Evolutionary conservation across 768 basidiomycete species (phyloP).

Genomic region (Hygrophorus pudorinus): DNA sequence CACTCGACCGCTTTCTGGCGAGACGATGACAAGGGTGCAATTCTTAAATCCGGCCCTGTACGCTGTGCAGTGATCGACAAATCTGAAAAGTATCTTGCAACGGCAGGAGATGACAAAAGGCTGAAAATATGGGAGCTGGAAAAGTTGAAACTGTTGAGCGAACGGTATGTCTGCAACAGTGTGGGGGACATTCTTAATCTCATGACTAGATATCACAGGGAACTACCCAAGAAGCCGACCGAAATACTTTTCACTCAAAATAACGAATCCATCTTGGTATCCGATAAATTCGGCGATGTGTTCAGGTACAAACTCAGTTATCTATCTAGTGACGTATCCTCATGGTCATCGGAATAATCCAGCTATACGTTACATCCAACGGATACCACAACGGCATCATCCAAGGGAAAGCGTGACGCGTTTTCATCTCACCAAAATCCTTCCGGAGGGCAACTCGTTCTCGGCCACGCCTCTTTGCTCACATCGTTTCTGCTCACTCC

Average conservation of each 20-base stretch:
- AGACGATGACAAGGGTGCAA: conserved; percentile 18
- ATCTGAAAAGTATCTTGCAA: conserved; percentile 40
- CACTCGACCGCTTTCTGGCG: conserved; percentile 30
- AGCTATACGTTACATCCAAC: conserved; percentile 54
- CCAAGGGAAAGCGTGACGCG: conserved; percentile 27
- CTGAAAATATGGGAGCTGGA: conserved; percentile 68
- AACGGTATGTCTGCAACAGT: conserved; percentile 37
- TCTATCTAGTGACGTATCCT: not conserved
- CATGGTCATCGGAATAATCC: conserved; percentile 1
- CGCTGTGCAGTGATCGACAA: conserved; percentile 46
- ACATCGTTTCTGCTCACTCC: conserved; percentile 59
- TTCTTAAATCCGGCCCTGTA: conserved; percentile 45
- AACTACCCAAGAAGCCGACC: conserved; percentile 79
- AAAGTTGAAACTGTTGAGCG: conserved; percentile 42
- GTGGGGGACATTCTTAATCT: conserved; percentile 1
- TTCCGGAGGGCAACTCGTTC: conserved; percentile 56
- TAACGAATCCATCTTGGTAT: conserved; percentile 59
- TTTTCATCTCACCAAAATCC: conserved; percentile 59
- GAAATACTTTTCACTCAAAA: conserved; percentile 51
- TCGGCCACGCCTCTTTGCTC: conserved; percentile 86
- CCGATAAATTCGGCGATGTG: conserved; percentile 94
- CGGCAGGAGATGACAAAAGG: conserved; percentile 70
- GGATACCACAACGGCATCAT: conserved; percentile 15
- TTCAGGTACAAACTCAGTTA: conserved; percentile 44
- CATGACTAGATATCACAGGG: conserved; percentile 30